A percentile compares a stretch with the other conserved stretches of the same genome.
phyloP scores from a whole-genome alignment of 2,329 filamentous ascomycete species.

The Colletotrichum tabaci region DNA sequence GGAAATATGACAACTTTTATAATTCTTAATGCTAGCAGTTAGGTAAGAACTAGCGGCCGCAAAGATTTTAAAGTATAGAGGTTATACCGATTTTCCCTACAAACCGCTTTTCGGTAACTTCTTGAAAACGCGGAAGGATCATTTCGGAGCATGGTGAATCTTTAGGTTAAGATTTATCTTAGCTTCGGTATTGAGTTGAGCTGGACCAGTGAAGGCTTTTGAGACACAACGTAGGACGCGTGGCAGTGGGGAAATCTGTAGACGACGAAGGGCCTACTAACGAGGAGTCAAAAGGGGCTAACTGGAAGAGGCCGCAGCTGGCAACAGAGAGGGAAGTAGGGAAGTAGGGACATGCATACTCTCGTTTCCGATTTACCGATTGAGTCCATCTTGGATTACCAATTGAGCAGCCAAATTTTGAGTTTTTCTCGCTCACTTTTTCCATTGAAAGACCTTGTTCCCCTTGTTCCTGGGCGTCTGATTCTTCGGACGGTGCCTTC shows the following conservation, averaged over 20 bases:
- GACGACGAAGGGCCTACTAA: not conserved
- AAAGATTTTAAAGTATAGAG: not conserved
- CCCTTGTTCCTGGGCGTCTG: not conserved
- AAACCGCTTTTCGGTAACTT: not conserved
- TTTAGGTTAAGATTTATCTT: not conserved
- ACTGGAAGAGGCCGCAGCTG: not conserved
- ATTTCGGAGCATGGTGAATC: too few relatives aligned
- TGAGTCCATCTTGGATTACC: too few relatives aligned
- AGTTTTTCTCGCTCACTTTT: not conserved
- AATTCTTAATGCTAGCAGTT: not conserved
- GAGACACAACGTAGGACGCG: not conserved
- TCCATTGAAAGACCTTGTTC: not conserved
- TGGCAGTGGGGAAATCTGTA: not conserved
- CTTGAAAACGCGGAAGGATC: not conserved
- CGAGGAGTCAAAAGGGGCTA: not conserved
- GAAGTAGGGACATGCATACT: too few relatives aligned
- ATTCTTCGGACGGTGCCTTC: not conserved
- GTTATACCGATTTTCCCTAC: not conserved
- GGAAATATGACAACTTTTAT: not conserved
- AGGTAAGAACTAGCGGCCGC: not conserved
- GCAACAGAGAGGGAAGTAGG: not conserved
- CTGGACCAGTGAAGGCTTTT: not conserved
- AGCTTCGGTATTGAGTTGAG: not conserved
- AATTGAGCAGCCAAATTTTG: not conserved
- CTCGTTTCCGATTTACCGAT: too few relatives aligned